Conservation (phyloP, 345 rosid genomes). For the Theobroma cacao region DNA sequence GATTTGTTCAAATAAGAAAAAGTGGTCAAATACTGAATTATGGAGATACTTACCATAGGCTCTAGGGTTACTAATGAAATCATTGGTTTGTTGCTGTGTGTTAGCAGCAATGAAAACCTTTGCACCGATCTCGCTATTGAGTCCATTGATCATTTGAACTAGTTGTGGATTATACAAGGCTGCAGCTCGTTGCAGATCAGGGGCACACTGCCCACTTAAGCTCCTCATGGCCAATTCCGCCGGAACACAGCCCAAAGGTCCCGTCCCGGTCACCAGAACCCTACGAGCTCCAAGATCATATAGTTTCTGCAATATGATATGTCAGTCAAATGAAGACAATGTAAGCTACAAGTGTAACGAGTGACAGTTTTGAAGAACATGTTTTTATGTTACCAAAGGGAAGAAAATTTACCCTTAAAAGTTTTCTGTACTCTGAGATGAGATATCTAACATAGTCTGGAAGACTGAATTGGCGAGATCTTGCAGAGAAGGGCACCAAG, state of each 20-base stretch:
- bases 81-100: slow-evolving; percentile 37
- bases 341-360: not conserved
- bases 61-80: slow-evolving; percentile 56
- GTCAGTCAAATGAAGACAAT: not conserved
- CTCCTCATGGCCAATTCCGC: slow-evolving; percentile 61
- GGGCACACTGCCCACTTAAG: slow-evolving; percentile 53
- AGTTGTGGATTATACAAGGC: slow-evolving; percentile 62
- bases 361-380: too few species aligned
- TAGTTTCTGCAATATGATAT: not conserved
- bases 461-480: slow-evolving; percentile 57
- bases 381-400: too few species aligned
- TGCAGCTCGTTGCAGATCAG: slow-evolving; percentile 61
- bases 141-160: slow-evolving; percentile 38
- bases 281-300: slow-evolving; percentile 68
- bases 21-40: not conserved
- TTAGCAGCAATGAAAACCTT: slow-evolving; percentile 59
- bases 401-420: slow-evolving; percentile 31
- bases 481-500: slow-evolving; percentile 56
- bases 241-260: slow-evolving; percentile 86
- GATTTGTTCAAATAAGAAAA: not conserved
- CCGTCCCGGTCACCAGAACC: slow-evolving; percentile 84
- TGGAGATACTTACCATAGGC: slow-evolving; percentile 42
- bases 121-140: slow-evolving; percentile 42
- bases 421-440: slow-evolving; percentile 57
- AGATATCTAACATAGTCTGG: slow-evolving; percentile 44